A percentile compares a stretch with the other conserved stretches of the same genome.
These are phyloP conservation scores for Amanita fuliginea DNA, from an alignment of 768 basidiomycete genomes.

Conservation along the genomic window DNA sequence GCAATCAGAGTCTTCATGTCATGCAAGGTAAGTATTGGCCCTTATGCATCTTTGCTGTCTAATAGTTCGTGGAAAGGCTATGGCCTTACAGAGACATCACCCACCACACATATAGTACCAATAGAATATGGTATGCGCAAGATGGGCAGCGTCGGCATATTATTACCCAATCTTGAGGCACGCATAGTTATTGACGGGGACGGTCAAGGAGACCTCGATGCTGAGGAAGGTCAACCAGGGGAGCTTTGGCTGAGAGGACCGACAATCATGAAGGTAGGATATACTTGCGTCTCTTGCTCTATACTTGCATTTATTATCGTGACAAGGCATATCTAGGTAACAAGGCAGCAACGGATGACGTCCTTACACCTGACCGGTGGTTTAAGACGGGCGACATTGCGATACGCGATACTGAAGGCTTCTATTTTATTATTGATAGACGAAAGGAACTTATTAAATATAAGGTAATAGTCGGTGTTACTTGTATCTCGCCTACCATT, in stretches of 20 bases:
- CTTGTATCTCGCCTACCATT: not conserved
- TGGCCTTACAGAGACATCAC: slow-evolving; percentile 78
- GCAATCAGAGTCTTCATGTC: slow-evolving; percentile 29
- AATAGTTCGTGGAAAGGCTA: slow-evolving; percentile 33
- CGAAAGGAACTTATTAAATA: slow-evolving; percentile 72
- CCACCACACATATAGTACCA: slow-evolving; percentile 50
- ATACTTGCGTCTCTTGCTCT: not conserved
- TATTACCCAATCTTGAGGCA: slow-evolving; percentile 70
- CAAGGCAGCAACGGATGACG: slow-evolving; percentile 49
- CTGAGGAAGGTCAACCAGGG: slow-evolving; percentile 46
- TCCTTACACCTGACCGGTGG: slow-evolving; percentile 70
- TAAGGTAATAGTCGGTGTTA: slow-evolving; percentile 28
- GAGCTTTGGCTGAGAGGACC: slow-evolving; percentile 80
- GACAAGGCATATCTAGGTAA: slow-evolving; percentile 68
- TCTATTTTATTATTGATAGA: slow-evolving; percentile 64
- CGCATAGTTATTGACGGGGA: slow-evolving; percentile 58
- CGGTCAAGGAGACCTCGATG: slow-evolving; percentile 36
- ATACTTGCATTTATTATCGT: not conserved
- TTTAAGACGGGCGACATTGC: slow-evolving; percentile 87
- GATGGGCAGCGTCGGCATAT: slow-evolving; percentile 54
- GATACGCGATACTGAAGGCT: slow-evolving; percentile 54
- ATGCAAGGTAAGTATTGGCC: slow-evolving; percentile 36
- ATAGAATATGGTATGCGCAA: slow-evolving; percentile 30
- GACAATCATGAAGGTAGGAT: slow-evolving; percentile 61
- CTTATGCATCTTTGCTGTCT: not conserved